Conservation (phyloP, 495 filamentous ascomycete species). For the Chaetomium tenue region DNA sequence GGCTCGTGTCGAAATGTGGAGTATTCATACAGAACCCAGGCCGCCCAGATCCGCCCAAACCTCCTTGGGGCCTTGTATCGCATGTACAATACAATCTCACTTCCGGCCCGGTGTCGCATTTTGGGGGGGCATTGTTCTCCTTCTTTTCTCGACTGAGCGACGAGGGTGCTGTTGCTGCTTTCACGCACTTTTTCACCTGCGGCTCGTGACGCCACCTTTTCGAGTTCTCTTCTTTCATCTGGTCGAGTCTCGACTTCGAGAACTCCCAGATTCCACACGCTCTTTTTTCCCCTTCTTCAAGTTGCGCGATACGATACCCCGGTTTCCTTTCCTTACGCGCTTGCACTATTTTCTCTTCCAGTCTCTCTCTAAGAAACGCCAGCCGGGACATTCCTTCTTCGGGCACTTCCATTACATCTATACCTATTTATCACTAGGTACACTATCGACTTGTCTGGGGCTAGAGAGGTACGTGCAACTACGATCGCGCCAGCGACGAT, state of each 20-base stretch:
- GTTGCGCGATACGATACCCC: conserved; percentile 8
- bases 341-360: neutral
- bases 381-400: neutral
- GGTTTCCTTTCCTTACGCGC: neutral
- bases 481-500: neutral
- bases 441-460: neutral
- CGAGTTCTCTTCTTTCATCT: neutral
- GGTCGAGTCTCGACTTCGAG: conserved; percentile 2
- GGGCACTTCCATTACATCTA: conserved; percentile 1
- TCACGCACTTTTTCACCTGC: neutral
- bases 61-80: conserved; percentile 16
- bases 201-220: neutral
- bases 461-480: neutral
- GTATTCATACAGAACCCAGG: conserved; percentile 19
- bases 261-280: neutral
- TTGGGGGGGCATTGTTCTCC: conserved; percentile 5
- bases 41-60: conserved; percentile 18
- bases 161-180: neutral
- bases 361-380: conserved; percentile 4
- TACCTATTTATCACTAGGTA: too few species aligned
- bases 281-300: neutral
- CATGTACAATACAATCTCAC: conserved; percentile 16
- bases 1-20: conserved; percentile 23
- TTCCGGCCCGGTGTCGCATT: neutral
- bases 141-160: conserved; percentile 5